These are phyloP conservation scores for Arthrobotrys pseudoclavata DNA, from an alignment of 2,329 filamentous ascomycete species.

Conservation along the genomic window DNA sequence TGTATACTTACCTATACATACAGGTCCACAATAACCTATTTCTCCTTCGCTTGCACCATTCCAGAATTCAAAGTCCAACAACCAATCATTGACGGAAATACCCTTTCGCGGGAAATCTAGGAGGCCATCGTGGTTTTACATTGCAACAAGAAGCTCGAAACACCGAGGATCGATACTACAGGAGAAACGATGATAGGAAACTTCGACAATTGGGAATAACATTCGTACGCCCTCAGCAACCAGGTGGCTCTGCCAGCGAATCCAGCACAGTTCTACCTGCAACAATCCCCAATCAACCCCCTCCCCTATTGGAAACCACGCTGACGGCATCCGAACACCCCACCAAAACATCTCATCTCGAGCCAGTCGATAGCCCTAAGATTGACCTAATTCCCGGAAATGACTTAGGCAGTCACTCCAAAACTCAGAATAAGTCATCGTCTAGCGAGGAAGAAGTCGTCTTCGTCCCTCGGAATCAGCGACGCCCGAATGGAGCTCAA, in stretches of 20 bases:
- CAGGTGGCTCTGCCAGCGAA: background rate
- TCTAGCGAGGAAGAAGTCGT: slow-evolving; percentile 42
- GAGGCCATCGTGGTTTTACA: slow-evolving; percentile 61
- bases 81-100: slow-evolving; percentile 6
- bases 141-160: slow-evolving; percentile 74
- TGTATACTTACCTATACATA: background rate
- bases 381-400: background rate
- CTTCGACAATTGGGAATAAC: slow-evolving; percentile 43
- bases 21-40: background rate
- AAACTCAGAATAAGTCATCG: slow-evolving; percentile 6
- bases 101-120: slow-evolving; percentile 18
- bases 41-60: background rate
- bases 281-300: background rate
- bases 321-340: background rate
- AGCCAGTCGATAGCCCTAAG: background rate
- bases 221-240: slow-evolving; percentile 43
- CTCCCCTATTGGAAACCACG: background rate
- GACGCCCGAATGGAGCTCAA: slow-evolving; percentile 7
- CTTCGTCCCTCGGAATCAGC: slow-evolving; percentile 44
- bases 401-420: background rate
- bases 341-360: background rate
- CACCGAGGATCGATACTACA: slow-evolving; percentile 67
- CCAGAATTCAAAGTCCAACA: slow-evolving; percentile 4
- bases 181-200: slow-evolving; percentile 46
- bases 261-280: background rate